Evolutionary conservation across 2,329 filamentous ascomycete genomes (phyloP).

Genomic region (Verticillium nonalfalfae): DNA sequence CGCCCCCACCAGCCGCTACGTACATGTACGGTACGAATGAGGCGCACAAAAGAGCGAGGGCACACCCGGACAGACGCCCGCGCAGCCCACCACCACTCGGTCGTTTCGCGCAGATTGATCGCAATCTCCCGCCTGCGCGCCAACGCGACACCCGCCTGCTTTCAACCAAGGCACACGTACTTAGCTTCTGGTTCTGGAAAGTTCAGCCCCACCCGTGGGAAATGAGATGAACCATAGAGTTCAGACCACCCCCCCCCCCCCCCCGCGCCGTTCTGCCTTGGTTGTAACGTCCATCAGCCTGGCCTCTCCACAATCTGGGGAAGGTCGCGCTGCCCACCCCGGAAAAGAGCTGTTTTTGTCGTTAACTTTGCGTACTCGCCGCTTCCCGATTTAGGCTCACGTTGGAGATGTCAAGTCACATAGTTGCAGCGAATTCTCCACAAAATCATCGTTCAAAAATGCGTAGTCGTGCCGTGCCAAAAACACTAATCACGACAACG

Average conservation of each 20-base stretch:
- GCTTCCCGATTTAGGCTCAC: no score
- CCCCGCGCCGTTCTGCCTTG: no score
- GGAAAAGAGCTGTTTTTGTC: neutral
- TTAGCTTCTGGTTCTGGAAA: neutral
- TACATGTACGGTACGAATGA: no score
- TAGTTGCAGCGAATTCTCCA: neutral
- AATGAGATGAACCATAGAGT: neutral
- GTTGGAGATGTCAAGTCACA: neutral
- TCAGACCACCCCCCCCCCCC: neutral
- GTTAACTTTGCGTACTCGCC: neutral
- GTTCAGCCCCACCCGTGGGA: neutral
- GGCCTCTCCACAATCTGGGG: neutral
- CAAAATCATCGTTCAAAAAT: slow-evolving; percentile 1
- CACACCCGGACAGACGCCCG: no score
- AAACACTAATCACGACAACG: neutral
- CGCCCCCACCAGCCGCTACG: neutral
- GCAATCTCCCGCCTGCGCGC: neutral
- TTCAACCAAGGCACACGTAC: neutral
- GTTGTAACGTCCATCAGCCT: no score
- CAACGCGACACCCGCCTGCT: neutral
- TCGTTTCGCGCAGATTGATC: neutral
- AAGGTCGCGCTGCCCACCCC: neutral
- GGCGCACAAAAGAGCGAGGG: no score
- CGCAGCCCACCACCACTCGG: no score
- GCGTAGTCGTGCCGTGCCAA: neutral